phyloP scores from a whole-genome alignment of 2,329 filamentous ascomycete species.

The Orbilia quercus region DNA sequence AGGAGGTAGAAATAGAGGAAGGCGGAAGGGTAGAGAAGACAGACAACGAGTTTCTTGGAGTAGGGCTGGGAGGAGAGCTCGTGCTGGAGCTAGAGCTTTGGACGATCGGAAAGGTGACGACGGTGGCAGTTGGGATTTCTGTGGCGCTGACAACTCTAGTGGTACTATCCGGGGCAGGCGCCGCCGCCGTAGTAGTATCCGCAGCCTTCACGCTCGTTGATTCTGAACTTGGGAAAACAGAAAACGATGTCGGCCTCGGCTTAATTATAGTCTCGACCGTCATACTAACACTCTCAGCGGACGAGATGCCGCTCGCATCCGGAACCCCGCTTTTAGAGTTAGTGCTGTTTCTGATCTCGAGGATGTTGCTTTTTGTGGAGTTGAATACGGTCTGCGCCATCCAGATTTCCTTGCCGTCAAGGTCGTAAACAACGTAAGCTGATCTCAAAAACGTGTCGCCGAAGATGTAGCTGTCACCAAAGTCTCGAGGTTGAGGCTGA shows the following conservation, averaged over 20 bases:
- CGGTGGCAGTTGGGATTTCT: too few relatives aligned
- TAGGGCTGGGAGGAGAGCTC: too few relatives aligned
- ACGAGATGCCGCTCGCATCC: slow-evolving; percentile 67
- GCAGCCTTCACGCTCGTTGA: background rate
- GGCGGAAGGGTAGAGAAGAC: background rate
- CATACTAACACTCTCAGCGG: slow-evolving; percentile 63
- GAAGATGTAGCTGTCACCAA: slow-evolving; percentile 65
- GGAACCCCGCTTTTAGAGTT: slow-evolving; percentile 65
- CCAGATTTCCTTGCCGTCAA: slow-evolving; percentile 77
- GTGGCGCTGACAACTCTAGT: too few relatives aligned
- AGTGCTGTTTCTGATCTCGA: slow-evolving; percentile 69
- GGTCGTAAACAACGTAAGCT: slow-evolving; percentile 80
- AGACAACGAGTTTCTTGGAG: slow-evolving; percentile 1
- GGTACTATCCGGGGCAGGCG: background rate
- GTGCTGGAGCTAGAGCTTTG: too few relatives aligned
- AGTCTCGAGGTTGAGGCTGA: slow-evolving; percentile 68
- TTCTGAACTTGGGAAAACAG: background rate
- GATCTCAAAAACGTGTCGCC: slow-evolving; percentile 80
- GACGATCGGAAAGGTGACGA: too few relatives aligned
- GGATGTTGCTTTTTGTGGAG: slow-evolving; percentile 66
- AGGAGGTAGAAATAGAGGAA: background rate
- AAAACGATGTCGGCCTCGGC: slow-evolving; percentile 15
- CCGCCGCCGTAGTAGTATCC: background rate
- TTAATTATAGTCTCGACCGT: slow-evolving; percentile 42
- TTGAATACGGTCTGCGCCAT: slow-evolving; percentile 76